Base-by-base conservation (phyloP, 2,329 filamentous ascomycete genomes). In the Graphilbum ipis-grandicollis region DNA sequence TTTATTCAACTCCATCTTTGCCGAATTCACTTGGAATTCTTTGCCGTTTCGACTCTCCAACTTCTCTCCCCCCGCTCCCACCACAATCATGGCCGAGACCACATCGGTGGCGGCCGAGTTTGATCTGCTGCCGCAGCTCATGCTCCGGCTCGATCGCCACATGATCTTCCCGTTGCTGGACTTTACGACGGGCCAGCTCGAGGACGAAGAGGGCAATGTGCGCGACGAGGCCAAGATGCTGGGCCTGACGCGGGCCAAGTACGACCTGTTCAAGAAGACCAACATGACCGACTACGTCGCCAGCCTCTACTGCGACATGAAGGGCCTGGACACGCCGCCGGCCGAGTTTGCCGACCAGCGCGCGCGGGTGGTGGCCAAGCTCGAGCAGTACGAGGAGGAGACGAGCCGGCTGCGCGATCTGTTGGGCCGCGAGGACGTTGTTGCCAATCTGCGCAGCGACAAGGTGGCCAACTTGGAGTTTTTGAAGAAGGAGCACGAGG, bases 281-380 rank as follows among this genome's bases (percentile, higher is more conserved):
- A 94, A 96, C 68, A 98, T 98, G 90, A 90, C 80, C 52, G 90
- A 98, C 61, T 98, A 93, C 57, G 83, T 96, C 38, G 86, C 86
- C 53, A 81, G 79, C 52, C 66, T 98, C 47, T 84, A 93, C 68
- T 80, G 81, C 56, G 81, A 94, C 53, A 74, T 98, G 47, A 75
- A 96, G 64, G 70, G 77, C 49, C 72, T 84, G 45, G 68, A 79
- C 42, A 71, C 82, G 43, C 65, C 80, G 38, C 86, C 90, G 35
- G 70, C 79, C 44, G 85, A 94, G 59, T 96, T 86, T 58, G 72
- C 75, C 50, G 76, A 80, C 58, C 92, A 90, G 75, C 72, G 84
- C 53, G 80, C 94, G 57, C 78, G 86, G 54, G 86, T 96, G 43
- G 64, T 96, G 51, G 68, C 77, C 54, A 74, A 79, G 61, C 62